These are phyloP conservation scores for Hyphodiscus sp. DNA, from an alignment of 2,329 filamentous ascomycete species.

Conservation along the genomic window DNA sequence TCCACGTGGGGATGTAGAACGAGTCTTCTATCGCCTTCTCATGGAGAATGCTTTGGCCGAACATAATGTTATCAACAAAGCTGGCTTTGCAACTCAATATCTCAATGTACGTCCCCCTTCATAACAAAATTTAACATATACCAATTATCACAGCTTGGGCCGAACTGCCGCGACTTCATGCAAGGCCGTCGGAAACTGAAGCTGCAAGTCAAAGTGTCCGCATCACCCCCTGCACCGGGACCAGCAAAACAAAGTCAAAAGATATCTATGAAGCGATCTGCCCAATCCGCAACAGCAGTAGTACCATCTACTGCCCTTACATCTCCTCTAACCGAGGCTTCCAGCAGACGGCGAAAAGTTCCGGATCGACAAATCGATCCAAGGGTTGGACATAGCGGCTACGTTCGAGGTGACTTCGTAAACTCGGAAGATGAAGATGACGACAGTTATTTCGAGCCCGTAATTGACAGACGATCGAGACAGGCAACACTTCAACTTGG, in stretches of 20 bases:
- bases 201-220: conserved; percentile 25
- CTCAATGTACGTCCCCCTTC: conserved; percentile 45
- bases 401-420: conserved; percentile 42
- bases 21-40: conserved; percentile 72
- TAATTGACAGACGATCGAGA: conserved; percentile 29
- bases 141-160: conserved; percentile 29
- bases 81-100: conserved; percentile 68
- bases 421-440: conserved; percentile 33
- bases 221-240: conserved; percentile 10
- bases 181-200: conserved; percentile 23
- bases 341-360: conserved; percentile 26
- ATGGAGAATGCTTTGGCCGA: conserved; percentile 69
- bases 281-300: conserved; percentile 4
- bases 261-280: conserved; percentile 31
- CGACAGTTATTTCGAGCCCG: conserved; percentile 28
- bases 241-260: conserved; percentile 28
- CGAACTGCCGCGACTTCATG: conserved; percentile 23
- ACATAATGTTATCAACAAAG: conserved; percentile 56
- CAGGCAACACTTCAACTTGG: conserved; percentile 34
- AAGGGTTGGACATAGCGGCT: conserved; percentile 20
- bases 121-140: conserved; percentile 8
- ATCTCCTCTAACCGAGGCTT: conserved; percentile 35
- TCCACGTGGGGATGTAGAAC: conserved; percentile 70
- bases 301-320: conserved; percentile 53
- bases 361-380: conserved; percentile 31